These are phyloP conservation scores for Lasiodiplodia theobromae DNA, from an alignment of 2,329 filamentous ascomycete genomes.

Conservation along the genomic window DNA sequence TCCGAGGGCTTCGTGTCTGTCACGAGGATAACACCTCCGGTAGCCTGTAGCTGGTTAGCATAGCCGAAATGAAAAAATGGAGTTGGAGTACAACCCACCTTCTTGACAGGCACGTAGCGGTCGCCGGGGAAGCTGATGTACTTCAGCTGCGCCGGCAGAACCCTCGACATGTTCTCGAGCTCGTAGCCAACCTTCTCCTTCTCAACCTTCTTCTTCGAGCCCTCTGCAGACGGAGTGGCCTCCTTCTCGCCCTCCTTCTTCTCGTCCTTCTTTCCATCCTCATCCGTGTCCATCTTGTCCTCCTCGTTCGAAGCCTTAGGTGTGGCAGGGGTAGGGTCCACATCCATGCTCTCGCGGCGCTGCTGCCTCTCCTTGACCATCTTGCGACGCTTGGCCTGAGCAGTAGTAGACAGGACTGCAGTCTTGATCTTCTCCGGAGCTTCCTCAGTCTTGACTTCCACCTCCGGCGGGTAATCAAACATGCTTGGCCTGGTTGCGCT, in stretches of 20 bases:
- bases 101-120: constrained; percentile 91
- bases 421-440: constrained; percentile 93
- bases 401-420: constrained; percentile 93
- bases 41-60: constrained; percentile 70
- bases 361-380: constrained; percentile 93
- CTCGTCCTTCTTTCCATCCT: constrained; percentile 54
- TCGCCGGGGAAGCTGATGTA: constrained; percentile 92
- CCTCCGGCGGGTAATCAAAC: constrained; percentile 97
- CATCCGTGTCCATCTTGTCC: constrained; percentile 85
- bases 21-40: constrained; percentile 91
- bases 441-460: constrained; percentile 93
- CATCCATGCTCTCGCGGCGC: constrained; percentile 91
- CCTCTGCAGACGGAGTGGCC: constrained; percentile 56
- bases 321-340: constrained; percentile 80
- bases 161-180: constrained; percentile 94
- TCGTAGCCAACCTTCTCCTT: constrained; percentile 98
- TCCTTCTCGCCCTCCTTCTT: constrained; percentile 64
- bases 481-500: constrained; percentile 92
- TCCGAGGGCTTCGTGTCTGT: constrained; percentile 82
- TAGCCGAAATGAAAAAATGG: constrained; percentile 17
- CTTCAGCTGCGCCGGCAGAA: constrained; percentile 90
- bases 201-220: constrained; percentile 86
- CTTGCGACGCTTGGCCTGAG: constrained; percentile 92
- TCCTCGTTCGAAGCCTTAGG: constrained; percentile 68
- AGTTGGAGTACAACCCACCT: constrained; percentile 60